Conservation (phyloP, 305 asterid species). For the Ilex paraguariensis region DNA sequence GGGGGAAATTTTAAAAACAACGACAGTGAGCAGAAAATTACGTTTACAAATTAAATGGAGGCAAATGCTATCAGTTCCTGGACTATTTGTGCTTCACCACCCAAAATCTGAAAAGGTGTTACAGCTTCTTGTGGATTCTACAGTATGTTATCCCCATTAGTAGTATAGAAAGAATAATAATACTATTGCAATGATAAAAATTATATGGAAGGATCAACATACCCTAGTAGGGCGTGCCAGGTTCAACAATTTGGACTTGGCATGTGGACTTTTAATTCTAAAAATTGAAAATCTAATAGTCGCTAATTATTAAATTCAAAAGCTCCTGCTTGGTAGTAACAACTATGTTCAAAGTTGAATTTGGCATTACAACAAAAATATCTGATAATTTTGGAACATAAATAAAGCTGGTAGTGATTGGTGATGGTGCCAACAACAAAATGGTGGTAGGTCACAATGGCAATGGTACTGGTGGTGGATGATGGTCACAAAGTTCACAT, state of each 20-base stretch:
- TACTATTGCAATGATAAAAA: background rate
- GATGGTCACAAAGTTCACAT: no score
- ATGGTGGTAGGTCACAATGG: no score
- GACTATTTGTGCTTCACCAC: conserved; percentile 98
- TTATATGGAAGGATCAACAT: conserved; percentile 1
- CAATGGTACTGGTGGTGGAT: no score
- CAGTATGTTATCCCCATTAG: conserved; percentile 16
- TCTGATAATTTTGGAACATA: no score
- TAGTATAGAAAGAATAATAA: conserved; percentile 10
- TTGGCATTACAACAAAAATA: no score
- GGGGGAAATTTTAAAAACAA: conserved; percentile 7
- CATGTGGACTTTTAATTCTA: background rate
- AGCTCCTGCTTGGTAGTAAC: no score
- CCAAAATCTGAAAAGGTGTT: conserved; percentile 94
- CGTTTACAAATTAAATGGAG: conserved; percentile 7
- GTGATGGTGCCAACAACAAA: no score
- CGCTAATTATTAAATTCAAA: no score
- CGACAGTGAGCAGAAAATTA: conserved; percentile 10
- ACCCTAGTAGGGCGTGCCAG: no score
- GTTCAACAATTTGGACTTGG: conserved; percentile 2
- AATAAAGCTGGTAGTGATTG: no score
- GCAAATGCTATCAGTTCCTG: conserved; percentile 51
- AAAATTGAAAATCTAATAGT: no score
- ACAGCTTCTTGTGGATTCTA: conserved; percentile 94
- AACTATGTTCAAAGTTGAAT: no score